phyloP scores from a whole-genome alignment of 495 filamentous ascomycete species.

The Astrothelium subdiscretum region DNA sequence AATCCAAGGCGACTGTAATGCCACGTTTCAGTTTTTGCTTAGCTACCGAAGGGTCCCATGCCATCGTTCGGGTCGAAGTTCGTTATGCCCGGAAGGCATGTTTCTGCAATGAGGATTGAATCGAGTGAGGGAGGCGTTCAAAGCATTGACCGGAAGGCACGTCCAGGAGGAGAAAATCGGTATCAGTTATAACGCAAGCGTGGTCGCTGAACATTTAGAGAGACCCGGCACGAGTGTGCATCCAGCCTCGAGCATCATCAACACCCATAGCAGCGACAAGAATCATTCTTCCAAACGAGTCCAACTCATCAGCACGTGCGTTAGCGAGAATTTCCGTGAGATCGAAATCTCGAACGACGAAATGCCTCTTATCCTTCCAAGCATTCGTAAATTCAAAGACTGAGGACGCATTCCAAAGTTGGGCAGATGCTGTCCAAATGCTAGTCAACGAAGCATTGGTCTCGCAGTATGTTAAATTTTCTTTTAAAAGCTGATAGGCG shows the following conservation, averaged over 20 bases:
- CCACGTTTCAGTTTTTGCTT: too few species aligned
- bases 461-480: conserved; percentile 31
- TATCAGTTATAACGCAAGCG: too few species aligned
- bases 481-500: conserved; percentile 29
- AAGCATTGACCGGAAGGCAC: too few species aligned
- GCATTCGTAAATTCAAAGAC: conserved; percentile 36
- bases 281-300: conserved; percentile 36
- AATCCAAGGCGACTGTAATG: too few species aligned
- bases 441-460: conserved; percentile 11
- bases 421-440: conserved; percentile 24
- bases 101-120: too few species aligned
- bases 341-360: conserved; percentile 32
- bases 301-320: conserved; percentile 36
- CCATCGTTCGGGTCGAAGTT: too few species aligned
- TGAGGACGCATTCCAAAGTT: conserved; percentile 36
- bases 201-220: conserved; percentile 9
- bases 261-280: conserved; percentile 34
- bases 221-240: conserved; percentile 17
- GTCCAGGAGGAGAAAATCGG: too few species aligned
- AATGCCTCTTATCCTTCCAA: conserved; percentile 36
- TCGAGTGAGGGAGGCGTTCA: too few species aligned
- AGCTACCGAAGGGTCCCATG: too few species aligned
- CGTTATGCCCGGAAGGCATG: too few species aligned
- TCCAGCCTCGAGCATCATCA: conserved; percentile 36
- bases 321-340: conserved; percentile 23